Conservation (phyloP, 768 basidiomycete genomes). For the Psilocybe cubensis region DNA sequence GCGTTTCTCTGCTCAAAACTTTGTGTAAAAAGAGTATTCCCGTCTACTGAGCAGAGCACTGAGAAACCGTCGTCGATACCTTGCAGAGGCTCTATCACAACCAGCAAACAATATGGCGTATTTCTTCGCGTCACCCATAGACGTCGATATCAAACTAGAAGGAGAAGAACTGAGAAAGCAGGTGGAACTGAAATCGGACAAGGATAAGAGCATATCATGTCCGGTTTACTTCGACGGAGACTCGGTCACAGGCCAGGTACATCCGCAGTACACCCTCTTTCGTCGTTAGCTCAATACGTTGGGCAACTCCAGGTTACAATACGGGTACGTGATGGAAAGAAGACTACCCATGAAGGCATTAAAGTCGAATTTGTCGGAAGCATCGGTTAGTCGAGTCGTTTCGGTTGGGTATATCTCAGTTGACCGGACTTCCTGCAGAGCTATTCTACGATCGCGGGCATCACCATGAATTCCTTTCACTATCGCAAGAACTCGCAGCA, state of each 20-base stretch:
- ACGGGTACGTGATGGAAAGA: conserved; percentile 94
- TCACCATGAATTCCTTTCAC: conserved; percentile 95
- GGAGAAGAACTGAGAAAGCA: conserved; percentile 88
- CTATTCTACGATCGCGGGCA: conserved; percentile 98
- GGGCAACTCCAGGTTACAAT: conserved; percentile 65
- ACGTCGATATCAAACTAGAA: conserved; percentile 87
- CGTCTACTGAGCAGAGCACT: too few species aligned
- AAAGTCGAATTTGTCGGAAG: conserved; percentile 97
- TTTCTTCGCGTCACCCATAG: conserved; percentile 91
- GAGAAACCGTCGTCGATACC: neutral
- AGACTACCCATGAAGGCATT: conserved; percentile 92
- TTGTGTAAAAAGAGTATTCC: too few species aligned
- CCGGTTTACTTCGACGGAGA: conserved; percentile 98
- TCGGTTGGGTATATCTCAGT: neutral
- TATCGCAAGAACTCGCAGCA: conserved; percentile 93
- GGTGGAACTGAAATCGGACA: conserved; percentile 88
- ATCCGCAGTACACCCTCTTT: neutral
- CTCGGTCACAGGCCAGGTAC: conserved; percentile 83
- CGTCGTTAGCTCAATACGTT: neutral
- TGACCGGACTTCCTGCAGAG: conserved; percentile 42
- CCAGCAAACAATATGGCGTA: conserved; percentile 63
- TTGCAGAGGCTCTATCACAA: neutral
- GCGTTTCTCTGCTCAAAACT: too few species aligned
- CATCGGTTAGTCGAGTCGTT: conserved; percentile 66
- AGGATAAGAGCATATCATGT: conserved; percentile 82